Base-by-base conservation (phyloP, 495 filamentous ascomycete genomes). In the Pyronema domesticum region DNA sequence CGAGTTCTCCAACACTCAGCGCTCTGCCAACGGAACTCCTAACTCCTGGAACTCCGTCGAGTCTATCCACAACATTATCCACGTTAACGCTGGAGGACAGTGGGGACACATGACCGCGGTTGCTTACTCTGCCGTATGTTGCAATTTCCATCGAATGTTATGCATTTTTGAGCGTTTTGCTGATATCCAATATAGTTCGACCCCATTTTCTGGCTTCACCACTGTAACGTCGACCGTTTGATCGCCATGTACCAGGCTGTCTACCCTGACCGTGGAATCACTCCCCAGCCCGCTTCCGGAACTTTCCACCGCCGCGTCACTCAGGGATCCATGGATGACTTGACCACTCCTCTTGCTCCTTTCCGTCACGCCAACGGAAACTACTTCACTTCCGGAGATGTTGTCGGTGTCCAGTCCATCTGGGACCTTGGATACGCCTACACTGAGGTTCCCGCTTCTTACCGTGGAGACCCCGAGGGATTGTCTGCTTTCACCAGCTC, bases 211-310 rank as follows among this genome's bases (percentile, higher is more conserved):
- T 58, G 57, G 65, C 64, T 71, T 35, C 64, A 71, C 55, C 68
- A 71, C 60, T 66, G 64, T 54, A 74, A 76, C 52, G 59, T 74
- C 42, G 74, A 76, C 64, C 70, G 72, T 14, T 63, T 74, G 30
- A 55, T 71, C 18, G 76, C 84, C 8, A 76, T 87, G 49, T 89
- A 82, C 82, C 82, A 88, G 66, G 70, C 72, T 0, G 59, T 85
- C n/a, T 72, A 86, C 57, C 80, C 80, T 3, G 61, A 76, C 3
- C 69, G 72, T 50, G 79, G 73, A 55, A 71, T 85, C 3, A 61
- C 68, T 10, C 71, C 80, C 7, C 50, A 34, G 15, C 35, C 35
- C 6, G 37, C 37, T 39, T 39, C 50, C 36, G 69, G 68, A 15
- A 61, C 67, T 30, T 70, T 69, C 52, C 65, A 54, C 35, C 69